phyloP scores from a whole-genome alignment of 2,329 filamentous ascomycete genomes.

The Bipolaris zeicola region DNA sequence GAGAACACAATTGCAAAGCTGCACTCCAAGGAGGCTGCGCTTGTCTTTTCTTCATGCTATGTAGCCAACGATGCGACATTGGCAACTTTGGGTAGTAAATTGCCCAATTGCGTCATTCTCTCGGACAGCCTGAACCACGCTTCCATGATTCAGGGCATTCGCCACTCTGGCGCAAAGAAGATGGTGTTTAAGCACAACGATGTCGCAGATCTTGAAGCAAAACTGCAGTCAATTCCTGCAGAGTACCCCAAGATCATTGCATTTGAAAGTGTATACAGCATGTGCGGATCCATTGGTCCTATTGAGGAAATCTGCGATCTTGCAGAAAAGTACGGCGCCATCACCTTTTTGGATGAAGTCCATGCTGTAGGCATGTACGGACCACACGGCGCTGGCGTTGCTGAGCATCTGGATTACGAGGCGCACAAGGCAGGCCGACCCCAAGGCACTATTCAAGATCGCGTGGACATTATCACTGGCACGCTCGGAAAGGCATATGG shows the following conservation, averaged over 20 bases:
- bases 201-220: conserved; percentile 86
- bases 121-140: conserved; percentile 97
- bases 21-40: conserved; percentile 86
- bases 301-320: conserved; percentile 96
- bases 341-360: conserved; percentile 98
- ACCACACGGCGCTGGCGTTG: conserved; percentile 91
- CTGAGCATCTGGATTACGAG: conserved; percentile 95
- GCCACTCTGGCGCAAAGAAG: conserved; percentile 95
- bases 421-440: conserved; percentile 77
- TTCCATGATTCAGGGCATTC: conserved; percentile 99
- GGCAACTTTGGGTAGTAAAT: conserved; percentile 93
- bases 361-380: conserved; percentile 99
- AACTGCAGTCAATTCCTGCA: conserved; percentile 83
- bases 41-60: conserved; percentile 98
- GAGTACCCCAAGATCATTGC: conserved; percentile 96
- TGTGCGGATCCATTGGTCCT: conserved; percentile 96
- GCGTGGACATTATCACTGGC: conserved; percentile 95
- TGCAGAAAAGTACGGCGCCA: conserved; percentile 94
- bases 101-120: conserved; percentile 96
- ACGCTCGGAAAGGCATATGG: conserved; percentile 98
- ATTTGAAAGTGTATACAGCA: conserved; percentile 98
- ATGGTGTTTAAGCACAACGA: conserved; percentile 99
- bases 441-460: conserved; percentile 87
- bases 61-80: conserved; percentile 97
- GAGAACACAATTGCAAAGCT: conserved; percentile 84